Base-by-base conservation (phyloP, 768 basidiomycete species). In the Rhizopogon rudus region DNA sequence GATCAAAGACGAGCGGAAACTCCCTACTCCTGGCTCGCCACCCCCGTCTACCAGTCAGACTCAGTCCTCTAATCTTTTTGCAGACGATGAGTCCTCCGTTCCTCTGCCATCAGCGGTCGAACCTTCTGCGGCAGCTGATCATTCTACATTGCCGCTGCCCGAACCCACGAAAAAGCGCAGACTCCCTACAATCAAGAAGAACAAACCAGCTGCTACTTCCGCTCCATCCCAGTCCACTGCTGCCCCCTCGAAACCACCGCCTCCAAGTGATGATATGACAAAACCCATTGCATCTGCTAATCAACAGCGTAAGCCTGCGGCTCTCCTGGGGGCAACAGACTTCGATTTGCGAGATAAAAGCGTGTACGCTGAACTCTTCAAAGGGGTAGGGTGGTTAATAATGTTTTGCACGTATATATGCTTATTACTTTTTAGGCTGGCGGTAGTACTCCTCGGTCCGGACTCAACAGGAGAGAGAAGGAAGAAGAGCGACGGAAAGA, bases 401-500 rank as follows among this genome's bases (percentile, higher is more conserved):
- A 28, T 40, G 40, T 22, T 17, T 52, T 33, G 29, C 17, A 45
- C 14, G 33, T 53, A 44, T n/a, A 35, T 28, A 2, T 33, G 22
- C 58, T 25, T 57, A 43, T 43, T 40, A 25, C 37, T 39, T 28
- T 44, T 17, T 40, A 80, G 78, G 60, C 75, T n/a, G 75, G 74
- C 16, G 76, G 75, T 50, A 75, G 59, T 54, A 73, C 76, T 39
- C 73, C 79, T 9, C 72, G 68, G 14, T 76, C 79, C 29, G 77
- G 77, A 20, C 61, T 76, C 54, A 81, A 71, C 51, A 64, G 79
- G 44, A 53, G 52, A 52, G 57, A 69, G 56, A 76, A 75, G 43
- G 81, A 87, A n/a, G 87, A 88, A 59, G 86, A 88, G 63, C 75
- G 86, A 46, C 75, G 81, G 54, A 84, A 78, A 60, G 86, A 91